phyloP scores from a whole-genome alignment of 768 basidiomycete genomes.

The Mycena vulgaris region DNA sequence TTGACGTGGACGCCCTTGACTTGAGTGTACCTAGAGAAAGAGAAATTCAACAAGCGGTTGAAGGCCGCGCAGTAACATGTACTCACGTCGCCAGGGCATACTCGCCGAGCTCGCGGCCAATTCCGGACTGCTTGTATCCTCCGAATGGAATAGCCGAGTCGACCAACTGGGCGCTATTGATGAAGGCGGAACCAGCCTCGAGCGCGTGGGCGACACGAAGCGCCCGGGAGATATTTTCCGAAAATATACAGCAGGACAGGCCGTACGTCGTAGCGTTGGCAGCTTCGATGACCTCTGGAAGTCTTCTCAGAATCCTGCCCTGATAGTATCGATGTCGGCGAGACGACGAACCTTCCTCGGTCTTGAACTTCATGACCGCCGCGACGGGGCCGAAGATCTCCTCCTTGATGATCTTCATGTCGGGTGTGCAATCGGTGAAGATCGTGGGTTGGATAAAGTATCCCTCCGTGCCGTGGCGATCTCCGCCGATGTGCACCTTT shows the following conservation, averaged over 20 bases:
- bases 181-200: conserved; percentile 72
- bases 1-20: conserved; percentile 83
- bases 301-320: conserved; percentile 37
- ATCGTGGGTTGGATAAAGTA: conserved; percentile 81
- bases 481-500: conserved; percentile 72
- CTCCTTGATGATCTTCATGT: conserved; percentile 79
- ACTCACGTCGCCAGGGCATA: conserved; percentile 77
- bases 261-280: conserved; percentile 94
- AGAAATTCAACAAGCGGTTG: neutral
- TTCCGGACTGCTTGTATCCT: conserved; percentile 88
- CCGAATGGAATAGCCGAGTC: conserved; percentile 82
- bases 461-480: conserved; percentile 67
- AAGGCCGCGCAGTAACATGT: neutral
- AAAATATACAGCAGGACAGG: conserved; percentile 90
- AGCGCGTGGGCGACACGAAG: conserved; percentile 80
- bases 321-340: too few species aligned
- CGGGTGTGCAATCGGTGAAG: conserved; percentile 71
- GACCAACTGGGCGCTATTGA: conserved; percentile 67
- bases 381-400: conserved; percentile 86
- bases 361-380: conserved; percentile 77
- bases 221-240: conserved; percentile 82
- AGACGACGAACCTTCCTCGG: conserved; percentile 58
- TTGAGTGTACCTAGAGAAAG: conserved; percentile 67
- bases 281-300: conserved; percentile 72
- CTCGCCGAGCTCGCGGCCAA: conserved; percentile 86